Evolutionary conservation across 768 basidiomycete species (phyloP), one percentile per base, ranked within the genome.

Genomic region (Coprinopsis cinerea): DNA sequence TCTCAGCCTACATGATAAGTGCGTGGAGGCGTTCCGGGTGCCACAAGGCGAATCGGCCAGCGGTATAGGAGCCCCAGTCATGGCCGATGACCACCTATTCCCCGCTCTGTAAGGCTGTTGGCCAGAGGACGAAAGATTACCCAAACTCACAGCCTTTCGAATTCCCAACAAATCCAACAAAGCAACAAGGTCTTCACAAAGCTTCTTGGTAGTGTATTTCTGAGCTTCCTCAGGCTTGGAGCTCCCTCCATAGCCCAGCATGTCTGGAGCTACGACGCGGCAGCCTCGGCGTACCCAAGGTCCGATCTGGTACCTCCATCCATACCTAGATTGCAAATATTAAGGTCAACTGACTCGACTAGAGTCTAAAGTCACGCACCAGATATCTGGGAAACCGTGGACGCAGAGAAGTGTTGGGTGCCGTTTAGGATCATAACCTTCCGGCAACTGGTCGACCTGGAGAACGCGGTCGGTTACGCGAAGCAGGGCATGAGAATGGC

Each of bases 371-470:
- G 23, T 28, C 28, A 51, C 53, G 20, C 62, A 68, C 74, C 74
- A 76, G 23, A 69, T 61, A 59, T 91, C 89, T 13, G 89, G 88
- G 61, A 91, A 90, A 1, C 89, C 88, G 59, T 92, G 89, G 15
- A 90, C 54, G 59, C 83, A 85, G n/a, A 90, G 70, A 5, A 91
- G 54, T 1, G 86, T 81, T 1, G 68, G 67, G 5, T 68, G 70
- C 17, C 67, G 58, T 25, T 66, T 60, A 13, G 69, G 63, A 54
- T 74, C 64, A 53, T 74, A 70, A 36, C 64, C 52, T 14, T 49
- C 53, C 4, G 85, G 83, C n/a, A 70, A 53, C 63, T 88, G 79
- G 61, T 89, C 86, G 23, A 75, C 63, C 73, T 74, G 49, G 37
- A 47, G 42, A 32, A 41, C 17, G 26, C 10, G 25, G 25, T 47